phyloP scores from a whole-genome alignment of 305 asterid genomes.

The Fraxinus latifolia region DNA sequence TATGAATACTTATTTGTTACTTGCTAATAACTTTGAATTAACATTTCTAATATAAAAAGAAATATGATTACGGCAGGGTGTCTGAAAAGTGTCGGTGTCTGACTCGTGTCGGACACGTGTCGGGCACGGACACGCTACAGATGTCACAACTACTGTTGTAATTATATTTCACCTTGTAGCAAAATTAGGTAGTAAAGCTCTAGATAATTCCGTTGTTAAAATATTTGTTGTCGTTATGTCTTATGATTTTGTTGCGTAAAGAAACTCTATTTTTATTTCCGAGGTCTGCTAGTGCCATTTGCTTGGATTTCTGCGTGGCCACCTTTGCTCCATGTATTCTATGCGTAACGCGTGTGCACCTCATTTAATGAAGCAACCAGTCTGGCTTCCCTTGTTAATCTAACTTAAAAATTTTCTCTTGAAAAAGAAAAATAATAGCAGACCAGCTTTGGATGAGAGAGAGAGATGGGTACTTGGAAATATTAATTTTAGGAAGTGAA shows the following conservation, averaged over 20 bases:
- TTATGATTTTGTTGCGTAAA: not conserved
- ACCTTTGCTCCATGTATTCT: not conserved
- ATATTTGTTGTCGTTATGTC: not conserved
- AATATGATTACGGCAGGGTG: too few species aligned
- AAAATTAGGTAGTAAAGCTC: not conserved
- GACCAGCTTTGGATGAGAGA: not conserved
- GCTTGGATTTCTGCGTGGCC: not conserved
- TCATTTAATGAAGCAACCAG: not conserved
- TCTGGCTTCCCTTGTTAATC: not conserved
- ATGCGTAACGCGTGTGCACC: not conserved
- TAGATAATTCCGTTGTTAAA: not conserved
- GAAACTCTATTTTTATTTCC: not conserved
- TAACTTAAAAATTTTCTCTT: not conserved
- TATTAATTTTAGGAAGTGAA: not conserved
- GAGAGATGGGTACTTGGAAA: not conserved
- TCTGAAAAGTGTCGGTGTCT: too few species aligned
- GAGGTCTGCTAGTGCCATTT: not conserved
- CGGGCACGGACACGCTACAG: too few species aligned
- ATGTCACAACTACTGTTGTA: not conserved
- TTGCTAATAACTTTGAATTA: too few species aligned
- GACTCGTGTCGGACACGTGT: too few species aligned
- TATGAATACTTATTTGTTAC: too few species aligned
- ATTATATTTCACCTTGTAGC: not conserved
- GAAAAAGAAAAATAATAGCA: not conserved
- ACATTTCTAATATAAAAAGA: too few species aligned